phyloP scores from a whole-genome alignment of 176 grass and related monocot genomes.

The Aegilops bicornis region DNA sequence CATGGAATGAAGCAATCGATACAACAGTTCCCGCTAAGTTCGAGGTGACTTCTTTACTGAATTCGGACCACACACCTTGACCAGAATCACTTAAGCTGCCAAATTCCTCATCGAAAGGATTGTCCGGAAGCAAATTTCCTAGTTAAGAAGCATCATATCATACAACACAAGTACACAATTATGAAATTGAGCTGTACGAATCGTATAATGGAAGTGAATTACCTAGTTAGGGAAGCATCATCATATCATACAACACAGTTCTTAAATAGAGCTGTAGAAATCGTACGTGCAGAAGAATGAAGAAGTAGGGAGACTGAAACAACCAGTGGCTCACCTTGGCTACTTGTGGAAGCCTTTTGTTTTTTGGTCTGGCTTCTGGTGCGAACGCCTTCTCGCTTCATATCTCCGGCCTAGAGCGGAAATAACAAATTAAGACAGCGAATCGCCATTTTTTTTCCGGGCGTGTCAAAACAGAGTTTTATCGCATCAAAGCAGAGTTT shows the following conservation, averaged over 20 bases:
- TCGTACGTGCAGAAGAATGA: background rate
- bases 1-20: background rate
- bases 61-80: background rate
- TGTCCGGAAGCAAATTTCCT: background rate
- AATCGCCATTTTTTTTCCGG: no score
- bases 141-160: background rate
- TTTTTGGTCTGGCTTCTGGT: background rate
- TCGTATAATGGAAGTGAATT: no score
- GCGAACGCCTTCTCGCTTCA: background rate
- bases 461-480: no score
- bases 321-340: background rate
- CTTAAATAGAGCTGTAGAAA: no score
- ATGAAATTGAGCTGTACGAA: background rate
- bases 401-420: background rate
- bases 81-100: background rate
- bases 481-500: no score
- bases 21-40: background rate
- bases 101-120: constrained; percentile 8
- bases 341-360: background rate
- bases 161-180: background rate
- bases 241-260: no score
- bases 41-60: background rate
- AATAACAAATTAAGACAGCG: background rate
- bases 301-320: background rate
- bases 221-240: no score